Percentiles rank a stretch among this genome's conserved stretches.
Evolutionary conservation across 2,329 filamentous ascomycete species (phyloP).

Genomic region (Clathrospora elynae): DNA sequence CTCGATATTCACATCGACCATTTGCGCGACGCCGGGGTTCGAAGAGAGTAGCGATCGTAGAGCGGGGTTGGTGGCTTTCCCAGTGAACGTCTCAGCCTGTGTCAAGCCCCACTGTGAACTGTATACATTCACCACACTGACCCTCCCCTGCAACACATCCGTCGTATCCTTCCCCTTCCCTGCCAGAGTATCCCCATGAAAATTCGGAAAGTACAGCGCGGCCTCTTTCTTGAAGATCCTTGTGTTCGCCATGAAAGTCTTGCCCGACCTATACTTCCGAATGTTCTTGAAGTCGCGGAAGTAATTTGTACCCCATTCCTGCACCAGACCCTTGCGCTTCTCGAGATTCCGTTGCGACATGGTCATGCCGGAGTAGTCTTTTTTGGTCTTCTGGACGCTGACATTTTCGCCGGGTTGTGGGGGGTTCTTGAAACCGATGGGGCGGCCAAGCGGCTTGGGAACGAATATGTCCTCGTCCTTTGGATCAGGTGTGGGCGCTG

Average conservation of each 20-base stretch:
- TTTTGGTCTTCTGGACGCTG: slow-evolving; percentile 64
- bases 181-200: slow-evolving; percentile 77
- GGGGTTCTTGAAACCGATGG: slow-evolving; percentile 79
- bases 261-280: slow-evolving; percentile 75
- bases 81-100: slow-evolving; percentile 75
- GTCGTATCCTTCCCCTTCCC: slow-evolving; percentile 68
- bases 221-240: slow-evolving; percentile 81
- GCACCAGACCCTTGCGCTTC: slow-evolving; percentile 74
- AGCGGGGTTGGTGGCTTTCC: slow-evolving; percentile 67
- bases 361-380: slow-evolving; percentile 41
- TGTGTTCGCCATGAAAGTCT: slow-evolving; percentile 85
- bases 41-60: slow-evolving; percentile 66
- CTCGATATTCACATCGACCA: slow-evolving; percentile 87
- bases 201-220: slow-evolving; percentile 91
- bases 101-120: slow-evolving; percentile 83
- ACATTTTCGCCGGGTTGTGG: slow-evolving; percentile 81
- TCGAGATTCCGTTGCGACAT: slow-evolving; percentile 64
- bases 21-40: slow-evolving; percentile 65
- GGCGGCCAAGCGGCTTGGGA: slow-evolving; percentile 65
- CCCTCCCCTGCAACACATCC: slow-evolving; percentile 70
- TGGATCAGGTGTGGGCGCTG: slow-evolving; percentile 12
- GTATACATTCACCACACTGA: slow-evolving; percentile 81
- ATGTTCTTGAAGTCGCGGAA: slow-evolving; percentile 95
- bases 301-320: slow-evolving; percentile 82
- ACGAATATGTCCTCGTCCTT: slow-evolving; percentile 50